Conservation (phyloP, 2,329 filamentous ascomycete species). For the Nakataea oryzae region DNA sequence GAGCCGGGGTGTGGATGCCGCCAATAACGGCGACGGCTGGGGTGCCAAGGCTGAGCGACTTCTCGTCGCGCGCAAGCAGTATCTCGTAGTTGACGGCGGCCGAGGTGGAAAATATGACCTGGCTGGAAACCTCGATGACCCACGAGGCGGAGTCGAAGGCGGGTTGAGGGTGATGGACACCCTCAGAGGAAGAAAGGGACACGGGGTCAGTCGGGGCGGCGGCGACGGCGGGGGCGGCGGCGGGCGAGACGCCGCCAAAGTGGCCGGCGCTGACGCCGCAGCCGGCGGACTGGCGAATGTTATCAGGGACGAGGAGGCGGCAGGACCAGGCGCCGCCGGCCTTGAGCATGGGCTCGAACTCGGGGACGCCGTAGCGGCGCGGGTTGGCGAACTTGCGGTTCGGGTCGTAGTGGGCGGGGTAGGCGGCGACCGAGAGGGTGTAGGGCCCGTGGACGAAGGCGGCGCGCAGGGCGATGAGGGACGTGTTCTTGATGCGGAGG, state of each 20-base stretch:
- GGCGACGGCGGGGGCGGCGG: not conserved
- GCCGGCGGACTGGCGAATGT: conserved; percentile 57
- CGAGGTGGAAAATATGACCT: conserved; percentile 86
- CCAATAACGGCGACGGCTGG: conserved; percentile 28
- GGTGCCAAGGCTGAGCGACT: conserved; percentile 58
- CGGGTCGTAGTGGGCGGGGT: conserved; percentile 73
- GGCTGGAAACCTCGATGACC: conserved; percentile 84
- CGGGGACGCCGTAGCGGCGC: conserved; percentile 64
- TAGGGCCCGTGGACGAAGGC: conserved; percentile 97
- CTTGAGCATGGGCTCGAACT: conserved; percentile 95
- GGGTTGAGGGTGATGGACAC: not conserved
- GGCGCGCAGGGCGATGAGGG: conserved; percentile 78
- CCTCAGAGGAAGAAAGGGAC: not conserved
- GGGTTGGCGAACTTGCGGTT: conserved; percentile 66
- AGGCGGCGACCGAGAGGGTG: conserved; percentile 76
- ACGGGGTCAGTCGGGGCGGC: not conserved
- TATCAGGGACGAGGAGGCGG: conserved; percentile 67
- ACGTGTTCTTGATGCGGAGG: conserved; percentile 86
- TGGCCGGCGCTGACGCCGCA: conserved; percentile 37
- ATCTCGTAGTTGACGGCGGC: conserved; percentile 85
- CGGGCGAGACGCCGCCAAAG: conserved; percentile 26
- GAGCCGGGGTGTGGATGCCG: conserved; percentile 33
- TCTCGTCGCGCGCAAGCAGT: conserved; percentile 74
- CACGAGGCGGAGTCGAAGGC: conserved; percentile 31
- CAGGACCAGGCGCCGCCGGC: conserved; percentile 82